Evolutionary conservation across 163 green algal species (phyloP).

Genomic region (Volvox carteri): DNA sequence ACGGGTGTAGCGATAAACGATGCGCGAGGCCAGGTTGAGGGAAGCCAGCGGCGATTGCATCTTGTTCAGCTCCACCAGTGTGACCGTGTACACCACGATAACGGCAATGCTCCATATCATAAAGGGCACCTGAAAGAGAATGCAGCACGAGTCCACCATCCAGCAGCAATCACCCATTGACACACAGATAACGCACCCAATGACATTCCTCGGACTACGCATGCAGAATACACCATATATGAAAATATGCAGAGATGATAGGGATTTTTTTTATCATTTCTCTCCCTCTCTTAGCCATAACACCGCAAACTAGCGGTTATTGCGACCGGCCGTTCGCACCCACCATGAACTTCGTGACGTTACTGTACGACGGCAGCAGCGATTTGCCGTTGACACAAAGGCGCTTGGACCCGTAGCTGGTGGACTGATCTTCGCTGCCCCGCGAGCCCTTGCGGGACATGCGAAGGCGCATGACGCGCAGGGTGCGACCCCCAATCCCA

Average conservation of each 20-base stretch:
- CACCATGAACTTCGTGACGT: constrained; percentile 54
- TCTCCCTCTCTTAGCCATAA: too few relatives aligned
- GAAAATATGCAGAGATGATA: too few relatives aligned
- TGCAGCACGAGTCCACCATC: too few relatives aligned
- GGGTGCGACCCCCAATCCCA: background rate
- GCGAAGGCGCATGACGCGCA: constrained; percentile 4
- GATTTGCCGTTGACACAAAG: constrained; percentile 59
- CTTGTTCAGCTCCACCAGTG: constrained; percentile 3
- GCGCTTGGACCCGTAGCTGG: background rate
- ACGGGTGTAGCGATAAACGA: constrained; percentile 56
- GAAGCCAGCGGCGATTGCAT: constrained; percentile 59
- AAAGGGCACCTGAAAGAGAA: constrained; percentile 41
- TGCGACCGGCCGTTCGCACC: too few relatives aligned
- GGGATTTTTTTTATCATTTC: too few relatives aligned
- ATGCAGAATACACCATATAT: too few relatives aligned
- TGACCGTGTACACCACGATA: constrained; percentile 48
- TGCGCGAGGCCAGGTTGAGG: constrained; percentile 52
- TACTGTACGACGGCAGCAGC: constrained; percentile 19
- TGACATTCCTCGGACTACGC: too few relatives aligned
- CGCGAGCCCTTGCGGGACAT: background rate
- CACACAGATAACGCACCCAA: too few relatives aligned
- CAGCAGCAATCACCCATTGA: too few relatives aligned
- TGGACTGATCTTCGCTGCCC: background rate
- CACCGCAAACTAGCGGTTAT: too few relatives aligned
- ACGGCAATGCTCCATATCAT: constrained; percentile 47